Conservation (phyloP, 1,284 basidiomycete species). For the Heterobasidion parviporum region DNA sequence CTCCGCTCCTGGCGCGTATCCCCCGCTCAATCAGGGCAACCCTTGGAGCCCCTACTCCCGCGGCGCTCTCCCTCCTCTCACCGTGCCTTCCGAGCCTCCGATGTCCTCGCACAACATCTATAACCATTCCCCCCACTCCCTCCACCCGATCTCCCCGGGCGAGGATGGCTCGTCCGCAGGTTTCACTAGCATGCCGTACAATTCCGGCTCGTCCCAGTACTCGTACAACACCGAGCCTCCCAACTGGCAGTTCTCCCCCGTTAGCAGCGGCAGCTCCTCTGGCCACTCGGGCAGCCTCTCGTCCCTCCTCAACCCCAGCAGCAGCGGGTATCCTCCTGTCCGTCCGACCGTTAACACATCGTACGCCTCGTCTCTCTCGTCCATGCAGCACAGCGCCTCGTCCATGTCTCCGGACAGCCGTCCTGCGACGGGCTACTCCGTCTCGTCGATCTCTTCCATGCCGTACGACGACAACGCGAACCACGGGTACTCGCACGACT, state of each 20-base stretch:
- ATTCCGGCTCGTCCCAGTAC: constrained; percentile 47
- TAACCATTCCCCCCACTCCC: constrained; percentile 41
- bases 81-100: constrained; percentile 65
- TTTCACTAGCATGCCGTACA: constrained; percentile 43
- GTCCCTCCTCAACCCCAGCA: constrained; percentile 69
- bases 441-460: constrained; percentile 66
- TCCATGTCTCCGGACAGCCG: constrained; percentile 75
- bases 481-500: constrained; percentile 46
- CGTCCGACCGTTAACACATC: constrained; percentile 60
- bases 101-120: constrained; percentile 52
- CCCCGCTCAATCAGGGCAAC: constrained; percentile 50
- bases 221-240: constrained; percentile 43
- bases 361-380: constrained; percentile 54
- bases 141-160: constrained; percentile 56
- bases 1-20: constrained; percentile 71
- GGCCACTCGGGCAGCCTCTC: constrained; percentile 68
- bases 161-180: constrained; percentile 56
- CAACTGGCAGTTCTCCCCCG: constrained; percentile 53
- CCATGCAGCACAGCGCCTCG: constrained; percentile 61
- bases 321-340: constrained; percentile 38
- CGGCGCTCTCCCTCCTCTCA: constrained; percentile 68
- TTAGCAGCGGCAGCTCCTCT: constrained; percentile 43
- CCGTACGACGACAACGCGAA: constrained; percentile 51
- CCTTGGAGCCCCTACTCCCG: constrained; percentile 60
- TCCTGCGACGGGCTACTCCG: constrained; percentile 76